These are phyloP conservation scores for Tricladium varicosporioides DNA, from an alignment of 2,329 filamentous ascomycete species.

Conservation along the genomic window DNA sequence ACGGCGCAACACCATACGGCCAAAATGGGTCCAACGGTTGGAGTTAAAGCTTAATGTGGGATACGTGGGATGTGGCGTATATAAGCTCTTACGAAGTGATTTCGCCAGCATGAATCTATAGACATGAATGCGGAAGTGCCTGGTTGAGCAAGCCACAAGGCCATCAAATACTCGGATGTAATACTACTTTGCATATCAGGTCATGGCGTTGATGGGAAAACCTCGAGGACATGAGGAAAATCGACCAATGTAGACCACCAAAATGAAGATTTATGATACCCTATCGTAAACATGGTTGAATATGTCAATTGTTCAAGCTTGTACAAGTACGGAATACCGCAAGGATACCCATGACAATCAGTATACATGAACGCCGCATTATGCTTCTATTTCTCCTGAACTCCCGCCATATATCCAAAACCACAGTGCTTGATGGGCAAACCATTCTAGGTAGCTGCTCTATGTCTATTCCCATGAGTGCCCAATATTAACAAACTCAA, in stretches of 20 bases:
- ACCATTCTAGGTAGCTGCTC: not conserved
- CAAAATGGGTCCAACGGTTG: conserved; percentile 33
- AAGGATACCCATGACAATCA: too few relatives aligned
- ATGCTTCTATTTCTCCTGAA: conserved; percentile 24
- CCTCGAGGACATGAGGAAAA: conserved; percentile 1
- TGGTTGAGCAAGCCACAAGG: not conserved
- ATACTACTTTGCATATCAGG: conserved; percentile 18
- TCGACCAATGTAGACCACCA: conserved; percentile 12
- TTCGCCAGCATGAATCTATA: not conserved
- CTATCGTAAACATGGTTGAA: conserved; percentile 5
- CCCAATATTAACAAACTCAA: conserved; percentile 2
- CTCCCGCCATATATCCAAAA: conserved; percentile 12
- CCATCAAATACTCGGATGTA: conserved; percentile 12
- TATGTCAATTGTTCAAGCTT: too few relatives aligned
- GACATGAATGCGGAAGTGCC: not conserved
- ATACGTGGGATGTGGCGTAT: conserved; percentile 1
- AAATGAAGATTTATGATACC: conserved; percentile 25
- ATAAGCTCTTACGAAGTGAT: not conserved
- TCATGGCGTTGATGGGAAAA: conserved; percentile 21
- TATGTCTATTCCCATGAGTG: not conserved
- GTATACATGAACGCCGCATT: conserved; percentile 18
- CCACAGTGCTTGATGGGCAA: not conserved
- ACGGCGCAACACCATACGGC: conserved; percentile 62
- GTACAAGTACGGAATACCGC: too few relatives aligned
- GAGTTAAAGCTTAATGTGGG: conserved; percentile 14